A percentile compares a stretch with the other conserved stretches of the same genome.
Conservation (phyloP, 306 rosid species). For the Hylodesmum podocarpum region DNA sequence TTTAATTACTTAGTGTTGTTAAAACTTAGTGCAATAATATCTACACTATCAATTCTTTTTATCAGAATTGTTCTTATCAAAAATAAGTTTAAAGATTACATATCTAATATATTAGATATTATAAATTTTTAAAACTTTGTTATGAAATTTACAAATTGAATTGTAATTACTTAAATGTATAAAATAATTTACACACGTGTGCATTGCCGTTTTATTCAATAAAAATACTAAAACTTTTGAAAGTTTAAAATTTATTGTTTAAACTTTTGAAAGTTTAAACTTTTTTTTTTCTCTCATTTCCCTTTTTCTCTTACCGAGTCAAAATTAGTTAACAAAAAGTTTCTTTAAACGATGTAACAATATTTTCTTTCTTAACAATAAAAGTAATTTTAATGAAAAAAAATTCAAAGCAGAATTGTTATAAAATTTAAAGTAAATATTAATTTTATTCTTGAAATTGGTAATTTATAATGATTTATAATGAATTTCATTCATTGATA, state of each 20-base stretch:
- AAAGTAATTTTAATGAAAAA: too few species aligned
- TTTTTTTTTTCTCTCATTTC: neutral
- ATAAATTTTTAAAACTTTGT: too few species aligned
- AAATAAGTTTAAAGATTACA: too few species aligned
- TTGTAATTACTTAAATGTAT: too few species aligned
- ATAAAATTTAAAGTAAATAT: neutral
- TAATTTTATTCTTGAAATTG: too few species aligned
- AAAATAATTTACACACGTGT: too few species aligned
- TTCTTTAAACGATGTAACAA: neutral
- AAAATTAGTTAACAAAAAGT: neutral
- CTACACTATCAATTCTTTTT: neutral
- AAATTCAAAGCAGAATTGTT: neutral
- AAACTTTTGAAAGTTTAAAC: neutral
- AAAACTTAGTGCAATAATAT: neutral
- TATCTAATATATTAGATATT: too few species aligned
- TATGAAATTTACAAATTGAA: too few species aligned
- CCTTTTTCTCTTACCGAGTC: neutral
- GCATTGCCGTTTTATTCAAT: too few species aligned
- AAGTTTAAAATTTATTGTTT: neutral
- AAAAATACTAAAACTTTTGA: neutral
- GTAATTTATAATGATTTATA: neutral
- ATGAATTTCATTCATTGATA: too few species aligned
- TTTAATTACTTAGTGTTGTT: neutral
- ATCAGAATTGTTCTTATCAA: neutral
- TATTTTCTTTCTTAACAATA: neutral